Evolutionary conservation across 768 basidiomycete species (phyloP).

Genomic region (Macrolepiota dolichaula): DNA sequence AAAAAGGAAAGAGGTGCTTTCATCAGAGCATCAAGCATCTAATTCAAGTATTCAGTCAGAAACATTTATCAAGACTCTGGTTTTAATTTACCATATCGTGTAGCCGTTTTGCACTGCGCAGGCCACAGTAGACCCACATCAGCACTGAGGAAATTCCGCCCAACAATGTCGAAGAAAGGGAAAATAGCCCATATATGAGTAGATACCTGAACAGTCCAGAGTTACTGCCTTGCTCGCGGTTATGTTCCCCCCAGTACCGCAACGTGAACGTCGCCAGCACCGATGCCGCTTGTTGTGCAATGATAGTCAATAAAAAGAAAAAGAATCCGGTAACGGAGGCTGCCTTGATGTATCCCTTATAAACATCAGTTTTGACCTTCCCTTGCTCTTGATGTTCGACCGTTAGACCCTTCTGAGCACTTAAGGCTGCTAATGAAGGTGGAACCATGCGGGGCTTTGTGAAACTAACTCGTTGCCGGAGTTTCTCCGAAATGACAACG

Average conservation of each 20-base stretch:
- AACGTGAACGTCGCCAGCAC: slow-evolving; percentile 65
- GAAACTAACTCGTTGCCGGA: slow-evolving; percentile 55
- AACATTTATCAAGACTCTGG: not conserved
- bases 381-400: slow-evolving; percentile 81
- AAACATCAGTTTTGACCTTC: slow-evolving; percentile 74
- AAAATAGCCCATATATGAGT: slow-evolving; percentile 65
- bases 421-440: slow-evolving; percentile 33
- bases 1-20: slow-evolving; percentile 86
- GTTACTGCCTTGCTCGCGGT: slow-evolving; percentile 56
- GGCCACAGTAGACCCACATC: slow-evolving; percentile 74
- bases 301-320: slow-evolving; percentile 54
- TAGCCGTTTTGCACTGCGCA: slow-evolving; percentile 69
- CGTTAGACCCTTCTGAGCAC: slow-evolving; percentile 43
- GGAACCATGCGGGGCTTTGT: slow-evolving; percentile 48
- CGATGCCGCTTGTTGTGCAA: slow-evolving; percentile 54
- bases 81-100: slow-evolving; percentile 74
- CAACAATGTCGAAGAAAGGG: slow-evolving; percentile 51
- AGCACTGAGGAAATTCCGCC: slow-evolving; percentile 56
- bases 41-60: not conserved
- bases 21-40: slow-evolving; percentile 83
- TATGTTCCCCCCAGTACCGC: slow-evolving; percentile 82
- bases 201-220: slow-evolving; percentile 57
- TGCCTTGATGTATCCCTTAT: slow-evolving; percentile 72
- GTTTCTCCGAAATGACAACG: slow-evolving; percentile 49
- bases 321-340: slow-evolving; percentile 72